Evolutionary conservation across 2,329 filamentous ascomycete genomes (phyloP).

Genomic region (Penicillium sp.): DNA sequence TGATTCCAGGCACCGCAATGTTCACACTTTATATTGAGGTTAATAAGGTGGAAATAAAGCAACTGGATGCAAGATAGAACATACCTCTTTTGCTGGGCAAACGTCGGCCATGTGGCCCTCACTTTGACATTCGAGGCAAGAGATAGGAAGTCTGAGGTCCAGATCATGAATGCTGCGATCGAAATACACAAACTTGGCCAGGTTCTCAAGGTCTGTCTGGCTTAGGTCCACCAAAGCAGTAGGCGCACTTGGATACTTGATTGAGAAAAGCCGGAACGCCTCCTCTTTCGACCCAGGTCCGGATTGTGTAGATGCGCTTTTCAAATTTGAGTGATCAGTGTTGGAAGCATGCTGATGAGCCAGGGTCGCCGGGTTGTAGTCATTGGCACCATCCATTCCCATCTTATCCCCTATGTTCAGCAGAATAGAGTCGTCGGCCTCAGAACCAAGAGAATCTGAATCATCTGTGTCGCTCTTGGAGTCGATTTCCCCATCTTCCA

Average conservation of each 20-base stretch:
- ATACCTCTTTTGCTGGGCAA: conserved; percentile 46
- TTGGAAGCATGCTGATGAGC: conserved; percentile 2
- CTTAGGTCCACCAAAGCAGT: conserved; percentile 39
- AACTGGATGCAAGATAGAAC: neutral
- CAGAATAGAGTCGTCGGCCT: conserved; percentile 44
- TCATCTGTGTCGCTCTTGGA: conserved; percentile 33
- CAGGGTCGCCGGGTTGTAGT: conserved; percentile 25
- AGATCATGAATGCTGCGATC: conserved; percentile 37
- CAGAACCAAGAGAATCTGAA: conserved; percentile 32
- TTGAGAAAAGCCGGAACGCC: conserved; percentile 33
- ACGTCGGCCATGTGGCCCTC: conserved; percentile 44
- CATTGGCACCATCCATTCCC: conserved; percentile 13
- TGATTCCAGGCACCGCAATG: conserved; percentile 44
- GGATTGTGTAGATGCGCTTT: conserved; percentile 2
- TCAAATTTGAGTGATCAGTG: conserved; percentile 10
- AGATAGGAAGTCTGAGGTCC: conserved; percentile 41
- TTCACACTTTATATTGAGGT: conserved; percentile 32
- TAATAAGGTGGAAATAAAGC: neutral
- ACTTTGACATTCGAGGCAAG: conserved; percentile 44
- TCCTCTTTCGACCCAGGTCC: conserved; percentile 31
- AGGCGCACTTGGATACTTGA: conserved; percentile 37
- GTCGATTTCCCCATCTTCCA: conserved; percentile 33
- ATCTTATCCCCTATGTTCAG: conserved; percentile 38
- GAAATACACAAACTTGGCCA: conserved; percentile 43
- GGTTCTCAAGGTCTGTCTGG: conserved; percentile 39